Base-by-base conservation (phyloP, 768 basidiomycete species). In the Mycena chlorophos region DNA sequence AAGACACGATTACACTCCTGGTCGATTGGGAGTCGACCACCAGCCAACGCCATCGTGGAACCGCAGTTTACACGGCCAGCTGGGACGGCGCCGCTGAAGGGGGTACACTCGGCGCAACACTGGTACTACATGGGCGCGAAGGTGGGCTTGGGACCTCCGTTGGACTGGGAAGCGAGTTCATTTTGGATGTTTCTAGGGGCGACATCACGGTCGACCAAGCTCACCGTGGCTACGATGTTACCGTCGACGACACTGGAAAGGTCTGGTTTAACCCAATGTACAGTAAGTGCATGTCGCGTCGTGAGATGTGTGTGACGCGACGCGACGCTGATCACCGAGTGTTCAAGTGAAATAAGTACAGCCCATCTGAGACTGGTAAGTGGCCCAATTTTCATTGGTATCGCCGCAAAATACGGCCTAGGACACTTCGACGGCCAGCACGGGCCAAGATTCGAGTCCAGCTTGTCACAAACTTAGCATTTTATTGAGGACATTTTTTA, bases 81-180 rank as follows among this genome's bases (percentile, higher is more conserved):
- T 97, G 94, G 94, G 1, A 94, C 94, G 1, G 94, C 94, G 17
- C 74, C 92, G 56, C 89, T 89, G 68, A 79, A 89, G 20, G 94
- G 93, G n/a, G 80, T 96, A 8, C 93, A 95, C 69, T 87, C 89
- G 6, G 88, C 87, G 37, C 94, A 97, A 66, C 87, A 91, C 66
- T 95, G 91, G 89, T 93, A 95, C 72, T 95, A 94, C 73, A 91
- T 95, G 89, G 94, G 82, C 47, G 88, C 91, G 75, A 95, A 91
- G 79, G 91, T 86, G 51, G 6, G 70, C 5, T 16, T 22, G 29
- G 49, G 62, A 49, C 19, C 4, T 51, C 49, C 29, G 49, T 50
- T n/a, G 42, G 37, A 51, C 37, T 37, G 25, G 37, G 51, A 42
- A 53, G 31, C 60, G 52, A 40, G 42, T 20, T 63, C 34, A 63